Percentiles rank a stretch among this genome's conserved stretches.
Conservation (phyloP, 805 yeast genomes). For the Myxozyma melibiosi region DNA sequence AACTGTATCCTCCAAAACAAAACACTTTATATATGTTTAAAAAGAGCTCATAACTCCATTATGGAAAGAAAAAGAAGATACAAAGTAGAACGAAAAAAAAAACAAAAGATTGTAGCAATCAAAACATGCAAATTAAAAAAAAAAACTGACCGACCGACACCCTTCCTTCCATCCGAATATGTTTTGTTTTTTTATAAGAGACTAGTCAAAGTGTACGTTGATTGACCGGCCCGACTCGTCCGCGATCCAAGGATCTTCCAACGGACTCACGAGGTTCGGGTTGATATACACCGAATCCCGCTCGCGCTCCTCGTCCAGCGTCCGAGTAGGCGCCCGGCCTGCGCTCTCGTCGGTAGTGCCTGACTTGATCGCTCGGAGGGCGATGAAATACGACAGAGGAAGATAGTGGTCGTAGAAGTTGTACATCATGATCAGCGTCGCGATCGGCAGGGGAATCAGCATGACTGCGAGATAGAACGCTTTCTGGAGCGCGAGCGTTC, state of each 20-base stretch:
- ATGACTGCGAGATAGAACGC: slow-evolving; percentile 75
- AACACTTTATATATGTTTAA: background rate
- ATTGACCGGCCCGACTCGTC: slow-evolving; percentile 26
- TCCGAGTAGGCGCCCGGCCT: slow-evolving; percentile 42
- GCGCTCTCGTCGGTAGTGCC: background rate
- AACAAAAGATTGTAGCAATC: background rate
- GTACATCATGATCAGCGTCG: slow-evolving; percentile 68
- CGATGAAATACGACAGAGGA: slow-evolving; percentile 83
- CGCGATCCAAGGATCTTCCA: slow-evolving; percentile 87
- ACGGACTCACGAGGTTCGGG: slow-evolving; percentile 65
- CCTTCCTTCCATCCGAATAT: background rate
- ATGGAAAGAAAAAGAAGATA: background rate
- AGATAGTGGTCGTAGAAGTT: slow-evolving; percentile 78
- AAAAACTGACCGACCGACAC: background rate
- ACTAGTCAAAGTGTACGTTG: slow-evolving; percentile 22
- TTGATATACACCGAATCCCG: slow-evolving; percentile 70
- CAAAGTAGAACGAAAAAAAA: background rate
- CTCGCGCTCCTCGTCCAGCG: slow-evolving; percentile 81
- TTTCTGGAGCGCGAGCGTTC: slow-evolving; percentile 77
- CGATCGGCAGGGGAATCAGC: slow-evolving; percentile 73
- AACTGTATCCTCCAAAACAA: background rate
- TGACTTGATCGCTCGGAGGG: slow-evolving; percentile 63
- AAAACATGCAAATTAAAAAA: background rate
- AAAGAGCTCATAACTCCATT: slow-evolving; percentile 1
- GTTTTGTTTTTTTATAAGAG: no score